Evolutionary conservation across 2,329 filamentous ascomycete species (phyloP).

Genomic region (Pleurostoma richardsiae): DNA sequence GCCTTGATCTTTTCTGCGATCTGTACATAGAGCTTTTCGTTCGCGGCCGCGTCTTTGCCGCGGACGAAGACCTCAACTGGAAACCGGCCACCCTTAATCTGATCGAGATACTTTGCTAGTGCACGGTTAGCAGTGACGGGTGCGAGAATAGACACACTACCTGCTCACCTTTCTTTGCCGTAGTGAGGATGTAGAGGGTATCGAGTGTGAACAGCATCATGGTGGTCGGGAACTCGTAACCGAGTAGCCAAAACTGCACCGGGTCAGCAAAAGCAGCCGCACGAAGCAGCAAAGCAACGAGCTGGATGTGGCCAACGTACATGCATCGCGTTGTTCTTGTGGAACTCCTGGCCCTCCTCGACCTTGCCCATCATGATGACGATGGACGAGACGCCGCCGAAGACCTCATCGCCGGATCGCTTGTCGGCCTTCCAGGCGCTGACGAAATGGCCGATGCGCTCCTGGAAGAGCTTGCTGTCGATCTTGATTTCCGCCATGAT

Average conservation of each 20-base stretch:
- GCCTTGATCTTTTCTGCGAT: constrained; percentile 82
- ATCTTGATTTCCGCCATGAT: constrained; percentile 84
- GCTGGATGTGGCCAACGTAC: constrained; percentile 39
- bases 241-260: constrained; percentile 87
- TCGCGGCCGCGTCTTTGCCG: constrained; percentile 86
- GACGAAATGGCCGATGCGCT: constrained; percentile 81
- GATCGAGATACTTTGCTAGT: constrained; percentile 85
- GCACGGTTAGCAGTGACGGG: background rate
- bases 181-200: constrained; percentile 86
- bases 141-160: background rate
- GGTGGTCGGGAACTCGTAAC: constrained; percentile 97
- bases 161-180: constrained; percentile 82
- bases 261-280: background rate
- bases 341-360: constrained; percentile 78
- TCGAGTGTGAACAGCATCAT: constrained; percentile 89
- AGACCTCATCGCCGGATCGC: constrained; percentile 77
- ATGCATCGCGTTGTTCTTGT: constrained; percentile 96
- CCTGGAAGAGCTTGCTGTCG: constrained; percentile 89
- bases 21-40: constrained; percentile 83
- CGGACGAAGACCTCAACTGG: constrained; percentile 88
- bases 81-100: constrained; percentile 85
- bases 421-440: constrained; percentile 96
- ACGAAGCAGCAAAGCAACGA: no score
- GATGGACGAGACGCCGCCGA: constrained; percentile 82
- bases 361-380: constrained; percentile 92